Conservation (phyloP, 768 basidiomycete genomes). For the Leccinum ochraceum region DNA sequence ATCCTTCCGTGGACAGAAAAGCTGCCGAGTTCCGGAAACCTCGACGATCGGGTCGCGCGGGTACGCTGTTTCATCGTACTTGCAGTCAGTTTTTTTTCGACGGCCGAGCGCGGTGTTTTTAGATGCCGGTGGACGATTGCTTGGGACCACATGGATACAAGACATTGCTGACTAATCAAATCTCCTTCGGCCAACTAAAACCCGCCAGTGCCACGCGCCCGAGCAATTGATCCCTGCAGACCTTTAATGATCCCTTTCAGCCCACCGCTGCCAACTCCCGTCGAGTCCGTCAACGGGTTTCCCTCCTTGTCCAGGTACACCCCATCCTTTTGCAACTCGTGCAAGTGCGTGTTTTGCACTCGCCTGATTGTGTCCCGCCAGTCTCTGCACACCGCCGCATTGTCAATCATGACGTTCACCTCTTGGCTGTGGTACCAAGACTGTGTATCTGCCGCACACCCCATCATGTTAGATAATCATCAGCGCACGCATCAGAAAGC, state of each 20-base stretch:
- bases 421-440: constrained; percentile 76
- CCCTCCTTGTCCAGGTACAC: constrained; percentile 57
- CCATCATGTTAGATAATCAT: constrained; percentile 4
- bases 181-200: constrained; percentile 22
- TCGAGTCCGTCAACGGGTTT: constrained; percentile 39
- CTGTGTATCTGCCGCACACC: constrained; percentile 48
- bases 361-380: constrained; percentile 55
- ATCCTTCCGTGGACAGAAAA: constrained; percentile 8
- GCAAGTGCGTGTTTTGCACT: constrained; percentile 58
- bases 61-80: neutral
- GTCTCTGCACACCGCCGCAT: constrained; percentile 48
- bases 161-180: constrained; percentile 17
- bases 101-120: neutral
- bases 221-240: constrained; percentile 41
- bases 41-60: constrained; percentile 3
- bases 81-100: neutral
- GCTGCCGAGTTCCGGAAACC: neutral
- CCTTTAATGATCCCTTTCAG: constrained; percentile 43
- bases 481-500: neutral
- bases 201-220: constrained; percentile 44
- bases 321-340: constrained; percentile 49
- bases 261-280: constrained; percentile 41
- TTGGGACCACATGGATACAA: constrained; percentile 8
- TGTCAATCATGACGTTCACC: constrained; percentile 65
- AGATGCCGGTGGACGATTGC: neutral